phyloP scores from a whole-genome alignment of 2,329 filamentous ascomycete genomes.

The Phoma sp. region DNA sequence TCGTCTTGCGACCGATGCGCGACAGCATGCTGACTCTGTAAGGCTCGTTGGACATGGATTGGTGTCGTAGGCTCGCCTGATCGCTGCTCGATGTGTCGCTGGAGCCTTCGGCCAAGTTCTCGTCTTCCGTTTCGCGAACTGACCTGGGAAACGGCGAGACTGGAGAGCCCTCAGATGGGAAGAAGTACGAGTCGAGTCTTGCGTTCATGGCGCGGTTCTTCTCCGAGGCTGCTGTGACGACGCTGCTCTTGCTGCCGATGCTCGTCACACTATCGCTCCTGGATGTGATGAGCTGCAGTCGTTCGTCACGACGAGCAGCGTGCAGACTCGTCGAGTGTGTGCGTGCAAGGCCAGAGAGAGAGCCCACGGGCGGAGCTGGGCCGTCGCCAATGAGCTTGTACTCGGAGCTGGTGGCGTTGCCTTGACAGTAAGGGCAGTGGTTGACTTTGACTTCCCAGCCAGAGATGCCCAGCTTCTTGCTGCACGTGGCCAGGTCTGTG shows the following conservation, averaged over 20 bases:
- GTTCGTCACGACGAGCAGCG: slow-evolving; percentile 46
- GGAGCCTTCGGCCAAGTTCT: slow-evolving; percentile 36
- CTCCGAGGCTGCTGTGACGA: slow-evolving; percentile 45
- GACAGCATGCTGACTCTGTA: slow-evolving; percentile 43
- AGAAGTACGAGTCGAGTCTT: slow-evolving; percentile 49
- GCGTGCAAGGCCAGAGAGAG: slow-evolving; percentile 46
- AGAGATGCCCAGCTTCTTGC: slow-evolving; percentile 52
- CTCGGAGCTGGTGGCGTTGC: slow-evolving; percentile 50
- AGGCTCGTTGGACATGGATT: slow-evolving; percentile 37
- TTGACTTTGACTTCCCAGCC: slow-evolving; percentile 59
- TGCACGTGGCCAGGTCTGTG: slow-evolving; percentile 56
- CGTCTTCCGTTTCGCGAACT: slow-evolving; percentile 40
- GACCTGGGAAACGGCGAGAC: slow-evolving; percentile 34
- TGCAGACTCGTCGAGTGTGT: slow-evolving; percentile 49
- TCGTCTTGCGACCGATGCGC: slow-evolving; percentile 45
- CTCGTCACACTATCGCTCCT: slow-evolving; percentile 47
- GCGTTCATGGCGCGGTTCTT: slow-evolving; percentile 50
- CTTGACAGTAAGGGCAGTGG: slow-evolving; percentile 56
- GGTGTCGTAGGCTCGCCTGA: slow-evolving; percentile 36
- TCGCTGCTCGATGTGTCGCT: slow-evolving; percentile 47
- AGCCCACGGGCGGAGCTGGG: slow-evolving; percentile 48
- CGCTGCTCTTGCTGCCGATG: slow-evolving; percentile 41
- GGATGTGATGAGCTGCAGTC: slow-evolving; percentile 44
- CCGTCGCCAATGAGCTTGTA: slow-evolving; percentile 55
- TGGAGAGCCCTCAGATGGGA: slow-evolving; percentile 33